Base-by-base conservation (phyloP, 179 eudicot genomes). In the Actinidia chinensis region DNA sequence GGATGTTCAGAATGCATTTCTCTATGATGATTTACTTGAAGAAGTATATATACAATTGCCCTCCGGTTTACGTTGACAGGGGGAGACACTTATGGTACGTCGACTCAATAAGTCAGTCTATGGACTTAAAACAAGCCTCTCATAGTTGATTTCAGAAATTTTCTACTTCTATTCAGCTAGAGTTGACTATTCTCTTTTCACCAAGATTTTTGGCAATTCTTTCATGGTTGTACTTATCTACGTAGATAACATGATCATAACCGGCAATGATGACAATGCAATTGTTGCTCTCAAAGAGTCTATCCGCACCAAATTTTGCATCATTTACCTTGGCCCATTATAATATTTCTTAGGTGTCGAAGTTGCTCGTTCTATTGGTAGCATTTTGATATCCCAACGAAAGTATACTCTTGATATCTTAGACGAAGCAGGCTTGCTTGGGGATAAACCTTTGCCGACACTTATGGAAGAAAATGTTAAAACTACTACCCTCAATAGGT, bases 21-120 rank as follows among this genome's bases (percentile, higher is more conserved):
- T 73, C 17, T 68, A 75, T 75, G 78, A 55, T 40, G 67, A 75
- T 60, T 61, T 75, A 22, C 59, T 10, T 42, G 78, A 75, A 9
- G 51, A 75, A 3, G 77, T 74, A 7, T 74, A 74, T 60, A 74
- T 74, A 51, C 17, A 40, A 8, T 5, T 75, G 5, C 36, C 68
- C 8, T 55, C 68, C 0, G 20, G 40, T 18, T 75, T 58, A 42
- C 36, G 22, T 44, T 7, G 18, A 56, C 33, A 46, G 10, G 68
- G 78, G 55, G 78, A 58, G 22, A 65, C n/a, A 65, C 20, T 36
- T 9, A 5, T 44, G 23, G 68, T 75, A 0, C 58, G 67, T 23
- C 50, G 66, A 40, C 50, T 74, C 14, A 42, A 52, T 20, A 73
- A 73, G 47, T 73, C 76, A 15, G 3, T 73, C 25, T 73, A 73